Evolutionary conservation across 495 filamentous ascomycete genomes (phyloP).

Genomic region (Penicillium roqueforti): DNA sequence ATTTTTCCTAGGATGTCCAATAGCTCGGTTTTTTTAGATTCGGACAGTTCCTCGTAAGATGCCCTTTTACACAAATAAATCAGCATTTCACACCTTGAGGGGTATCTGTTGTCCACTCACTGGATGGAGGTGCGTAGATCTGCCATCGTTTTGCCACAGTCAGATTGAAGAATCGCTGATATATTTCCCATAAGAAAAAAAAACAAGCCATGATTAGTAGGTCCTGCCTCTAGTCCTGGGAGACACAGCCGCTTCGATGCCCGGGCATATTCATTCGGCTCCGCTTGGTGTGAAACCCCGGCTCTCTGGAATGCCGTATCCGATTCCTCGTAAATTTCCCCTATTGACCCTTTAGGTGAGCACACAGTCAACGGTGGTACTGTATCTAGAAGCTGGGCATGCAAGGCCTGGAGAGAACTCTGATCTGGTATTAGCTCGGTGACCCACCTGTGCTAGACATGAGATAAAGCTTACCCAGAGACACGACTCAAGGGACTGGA

Average conservation of each 20-base stretch:
- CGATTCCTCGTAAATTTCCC: background rate
- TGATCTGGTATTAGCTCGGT: constrained; percentile 21
- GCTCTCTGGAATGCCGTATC: constrained; percentile 9
- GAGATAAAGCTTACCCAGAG: constrained; percentile 26
- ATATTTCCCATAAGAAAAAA: constrained; percentile 21
- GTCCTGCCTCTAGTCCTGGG: background rate
- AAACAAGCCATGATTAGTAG: constrained; percentile 4
- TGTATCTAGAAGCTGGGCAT: constrained; percentile 4
- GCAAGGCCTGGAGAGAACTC: constrained; percentile 21
- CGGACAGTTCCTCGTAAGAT: constrained; percentile 23
- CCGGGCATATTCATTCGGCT: constrained; percentile 12
- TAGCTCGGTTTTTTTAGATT: constrained; percentile 31
- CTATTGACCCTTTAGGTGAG: background rate
- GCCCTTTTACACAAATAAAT: constrained; percentile 16
- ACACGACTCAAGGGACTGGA: constrained; percentile 18
- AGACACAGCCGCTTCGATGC: constrained; percentile 30
- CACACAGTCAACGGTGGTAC: background rate
- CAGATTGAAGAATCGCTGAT: constrained; percentile 18
- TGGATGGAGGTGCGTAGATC: constrained; percentile 23
- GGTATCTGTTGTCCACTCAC: constrained; percentile 22
- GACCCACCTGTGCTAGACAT: background rate
- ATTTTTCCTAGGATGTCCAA: constrained; percentile 37
- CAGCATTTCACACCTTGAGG: background rate
- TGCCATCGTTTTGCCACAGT: constrained; percentile 17
- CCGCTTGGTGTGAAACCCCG: constrained; percentile 1